Evolutionary conservation across 208 protist genomes (phyloP).

Genomic region (Leishmania braziliensis): DNA sequence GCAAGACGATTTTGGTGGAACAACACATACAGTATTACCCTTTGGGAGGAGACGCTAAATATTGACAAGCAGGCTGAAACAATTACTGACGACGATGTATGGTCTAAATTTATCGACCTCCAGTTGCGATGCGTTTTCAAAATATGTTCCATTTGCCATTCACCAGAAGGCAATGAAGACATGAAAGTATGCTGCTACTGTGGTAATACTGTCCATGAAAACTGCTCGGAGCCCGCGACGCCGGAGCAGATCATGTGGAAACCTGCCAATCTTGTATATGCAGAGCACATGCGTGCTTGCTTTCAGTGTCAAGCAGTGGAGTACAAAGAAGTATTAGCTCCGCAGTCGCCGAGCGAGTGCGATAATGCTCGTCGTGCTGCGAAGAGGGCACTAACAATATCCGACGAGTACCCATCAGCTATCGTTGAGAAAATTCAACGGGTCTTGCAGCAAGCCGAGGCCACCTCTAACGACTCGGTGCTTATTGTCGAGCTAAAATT

Average conservation of each 20-base stretch:
- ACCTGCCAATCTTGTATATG: slow-evolving; percentile 54
- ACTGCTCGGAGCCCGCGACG: slow-evolving; percentile 53
- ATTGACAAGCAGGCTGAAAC: slow-evolving; percentile 32
- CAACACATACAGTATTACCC: slow-evolving; percentile 66
- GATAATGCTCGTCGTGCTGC: slow-evolving; percentile 52
- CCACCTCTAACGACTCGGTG: slow-evolving; percentile 12
- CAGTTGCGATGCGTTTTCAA: slow-evolving; percentile 67
- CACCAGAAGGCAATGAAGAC: slow-evolving; percentile 67
- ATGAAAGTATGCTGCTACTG: slow-evolving; percentile 85
- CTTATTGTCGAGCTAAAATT: slow-evolving; percentile 38
- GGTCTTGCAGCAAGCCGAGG: slow-evolving; percentile 21
- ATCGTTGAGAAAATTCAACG: slow-evolving; percentile 15
- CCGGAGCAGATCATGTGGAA: slow-evolving; percentile 67
- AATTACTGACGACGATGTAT: slow-evolving; percentile 63
- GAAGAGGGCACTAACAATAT: slow-evolving; percentile 45
- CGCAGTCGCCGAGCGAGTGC: slow-evolving; percentile 10
- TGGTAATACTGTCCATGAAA: slow-evolving; percentile 52
- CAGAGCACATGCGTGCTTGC: slow-evolving; percentile 52
- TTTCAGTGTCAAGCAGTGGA: slow-evolving; percentile 53
- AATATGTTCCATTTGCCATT: slow-evolving; percentile 61
- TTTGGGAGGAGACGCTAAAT: slow-evolving; percentile 60
- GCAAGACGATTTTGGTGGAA: slow-evolving; percentile 78
- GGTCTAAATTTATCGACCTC: slow-evolving; percentile 66
- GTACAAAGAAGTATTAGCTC: slow-evolving; percentile 6
- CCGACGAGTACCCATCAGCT: slow-evolving; percentile 49